Evolutionary conservation across 2,329 filamentous ascomycete species (phyloP).

Genomic region (Exserohilum rostratum): DNA sequence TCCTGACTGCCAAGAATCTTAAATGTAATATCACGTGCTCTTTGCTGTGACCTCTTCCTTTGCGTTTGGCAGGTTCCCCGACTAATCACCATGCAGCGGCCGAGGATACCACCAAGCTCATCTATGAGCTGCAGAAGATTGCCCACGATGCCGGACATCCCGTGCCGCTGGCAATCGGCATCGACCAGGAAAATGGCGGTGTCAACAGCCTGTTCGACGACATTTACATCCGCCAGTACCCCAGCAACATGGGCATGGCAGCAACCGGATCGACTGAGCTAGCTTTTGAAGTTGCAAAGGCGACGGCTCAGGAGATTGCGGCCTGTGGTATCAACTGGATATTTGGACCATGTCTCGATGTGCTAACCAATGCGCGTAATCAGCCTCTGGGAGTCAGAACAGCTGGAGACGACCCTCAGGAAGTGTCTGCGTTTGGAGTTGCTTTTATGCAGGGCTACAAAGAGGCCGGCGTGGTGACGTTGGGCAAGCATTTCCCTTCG

Average conservation of each 20-base stretch:
- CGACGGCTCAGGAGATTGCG: constrained; percentile 88
- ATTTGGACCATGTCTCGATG: constrained; percentile 90
- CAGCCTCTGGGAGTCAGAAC: constrained; percentile 90
- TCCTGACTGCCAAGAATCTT: constrained; percentile 82
- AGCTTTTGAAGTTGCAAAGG: constrained; percentile 88
- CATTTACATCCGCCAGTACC: constrained; percentile 94
- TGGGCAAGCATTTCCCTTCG: constrained; percentile 95
- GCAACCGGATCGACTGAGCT: constrained; percentile 85
- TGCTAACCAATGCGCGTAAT: constrained; percentile 89
- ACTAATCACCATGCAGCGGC: constrained; percentile 68
- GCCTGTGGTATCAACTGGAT: constrained; percentile 97
- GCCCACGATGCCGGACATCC: constrained; percentile 89
- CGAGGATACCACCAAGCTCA: constrained; percentile 83
- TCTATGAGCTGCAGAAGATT: constrained; percentile 90
- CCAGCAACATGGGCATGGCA: constrained; percentile 95
- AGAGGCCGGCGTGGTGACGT: constrained; percentile 84
- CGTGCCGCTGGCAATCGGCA: constrained; percentile 83
- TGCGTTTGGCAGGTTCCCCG: constrained; percentile 12
- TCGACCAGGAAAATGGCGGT: constrained; percentile 97
- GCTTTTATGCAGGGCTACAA: constrained; percentile 92
- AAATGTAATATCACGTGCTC: constrained; percentile 65
- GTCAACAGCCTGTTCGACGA: constrained; percentile 97
- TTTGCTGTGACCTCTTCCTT: constrained; percentile 6
- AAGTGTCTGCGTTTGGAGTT: constrained; percentile 90
- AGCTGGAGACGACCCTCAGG: constrained; percentile 89